These are phyloP conservation scores for Microsporum ferrugineum DNA, from an alignment of 2,329 filamentous ascomycete species.

Conservation along the genomic window DNA sequence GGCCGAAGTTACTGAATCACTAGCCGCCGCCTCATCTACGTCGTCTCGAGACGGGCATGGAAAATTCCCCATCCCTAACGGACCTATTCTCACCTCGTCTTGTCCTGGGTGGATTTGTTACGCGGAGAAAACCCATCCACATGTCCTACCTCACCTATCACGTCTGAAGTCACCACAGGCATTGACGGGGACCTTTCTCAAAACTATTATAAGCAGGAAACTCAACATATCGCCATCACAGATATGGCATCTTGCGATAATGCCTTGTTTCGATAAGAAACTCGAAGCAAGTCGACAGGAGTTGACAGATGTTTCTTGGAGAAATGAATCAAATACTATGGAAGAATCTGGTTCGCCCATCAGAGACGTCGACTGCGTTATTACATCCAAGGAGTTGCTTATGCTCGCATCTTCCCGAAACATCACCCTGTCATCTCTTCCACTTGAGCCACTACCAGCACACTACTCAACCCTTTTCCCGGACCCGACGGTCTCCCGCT, in stretches of 20 bases:
- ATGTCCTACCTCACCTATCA: slow-evolving; percentile 83
- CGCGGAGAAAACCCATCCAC: slow-evolving; percentile 92
- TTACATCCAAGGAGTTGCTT: slow-evolving; percentile 87
- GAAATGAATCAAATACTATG: slow-evolving; percentile 24
- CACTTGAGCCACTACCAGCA: slow-evolving; percentile 44
- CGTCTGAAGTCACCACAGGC: slow-evolving; percentile 90
- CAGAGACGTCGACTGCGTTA: slow-evolving; percentile 92
- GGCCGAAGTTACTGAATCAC: slow-evolving; percentile 51
- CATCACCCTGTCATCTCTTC: slow-evolving; percentile 62
- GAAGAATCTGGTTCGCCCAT: slow-evolving; percentile 36
- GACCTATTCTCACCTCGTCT: slow-evolving; percentile 60
- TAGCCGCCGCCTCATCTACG: slow-evolving; percentile 11
- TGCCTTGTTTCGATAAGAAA: slow-evolving; percentile 99
- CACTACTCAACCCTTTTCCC: slow-evolving; percentile 53
- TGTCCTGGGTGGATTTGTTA: slow-evolving; percentile 99
- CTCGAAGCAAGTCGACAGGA: slow-evolving; percentile 89
- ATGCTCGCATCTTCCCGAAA: slow-evolving; percentile 74
- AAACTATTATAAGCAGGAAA: slow-evolving; percentile 65
- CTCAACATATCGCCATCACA: slow-evolving; percentile 62
- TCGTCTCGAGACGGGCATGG: slow-evolving; percentile 10
- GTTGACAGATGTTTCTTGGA: slow-evolving; percentile 71
- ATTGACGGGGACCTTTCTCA: slow-evolving; percentile 76
- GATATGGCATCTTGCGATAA: slow-evolving; percentile 90
- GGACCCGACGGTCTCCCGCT: slow-evolving; percentile 56
- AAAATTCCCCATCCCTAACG: slow-evolving; percentile 24